Percentiles rank a stretch among this genome's conserved stretches.
phyloP scores from a whole-genome alignment of 192 early-diverging fungal species.

The Linnemannia hyalina region DNA sequence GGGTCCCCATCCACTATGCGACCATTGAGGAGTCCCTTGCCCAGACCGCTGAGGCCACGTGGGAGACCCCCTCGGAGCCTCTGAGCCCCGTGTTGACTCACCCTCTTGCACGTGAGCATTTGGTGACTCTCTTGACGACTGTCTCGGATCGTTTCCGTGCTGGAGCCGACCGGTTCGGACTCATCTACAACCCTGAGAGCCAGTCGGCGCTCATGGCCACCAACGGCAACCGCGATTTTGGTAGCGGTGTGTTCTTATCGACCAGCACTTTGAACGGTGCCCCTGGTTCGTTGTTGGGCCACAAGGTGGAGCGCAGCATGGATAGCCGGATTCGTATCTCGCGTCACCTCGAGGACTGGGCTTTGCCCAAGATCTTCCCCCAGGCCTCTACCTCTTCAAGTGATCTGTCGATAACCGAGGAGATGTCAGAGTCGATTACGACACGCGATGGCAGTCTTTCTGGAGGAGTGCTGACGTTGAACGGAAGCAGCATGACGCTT shows the following conservation, averaged over 20 bases:
- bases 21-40: slow-evolving; percentile 25
- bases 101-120: slow-evolving; percentile 51
- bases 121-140: slow-evolving; percentile 44
- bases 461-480: slow-evolving; percentile 19
- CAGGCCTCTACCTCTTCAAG: slow-evolving; percentile 23
- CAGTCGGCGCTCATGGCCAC: slow-evolving; percentile 10
- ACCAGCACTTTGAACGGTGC: slow-evolving; percentile 17
- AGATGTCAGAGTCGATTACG: background rate
- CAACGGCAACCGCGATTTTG: slow-evolving; percentile 14
- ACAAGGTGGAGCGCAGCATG: slow-evolving; percentile 43
- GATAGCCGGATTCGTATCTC: slow-evolving; percentile 53
- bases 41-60: slow-evolving; percentile 4
- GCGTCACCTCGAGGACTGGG: slow-evolving; percentile 51
- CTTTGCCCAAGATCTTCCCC: slow-evolving; percentile 44
- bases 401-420: slow-evolving; percentile 21
- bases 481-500: slow-evolving; percentile 7
- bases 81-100: slow-evolving; percentile 43
- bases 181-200: slow-evolving; percentile 32
- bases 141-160: slow-evolving; percentile 49
- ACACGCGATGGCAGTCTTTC: slow-evolving; percentile 17
- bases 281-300: background rate
- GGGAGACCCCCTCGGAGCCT: slow-evolving; percentile 33
- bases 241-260: slow-evolving; percentile 47
- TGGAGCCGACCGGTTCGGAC: slow-evolving; percentile 43
- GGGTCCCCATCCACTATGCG: slow-evolving; percentile 31